Evolutionary conservation across 805 yeast species (phyloP).

Genomic region (Yarrowia divulgata): DNA sequence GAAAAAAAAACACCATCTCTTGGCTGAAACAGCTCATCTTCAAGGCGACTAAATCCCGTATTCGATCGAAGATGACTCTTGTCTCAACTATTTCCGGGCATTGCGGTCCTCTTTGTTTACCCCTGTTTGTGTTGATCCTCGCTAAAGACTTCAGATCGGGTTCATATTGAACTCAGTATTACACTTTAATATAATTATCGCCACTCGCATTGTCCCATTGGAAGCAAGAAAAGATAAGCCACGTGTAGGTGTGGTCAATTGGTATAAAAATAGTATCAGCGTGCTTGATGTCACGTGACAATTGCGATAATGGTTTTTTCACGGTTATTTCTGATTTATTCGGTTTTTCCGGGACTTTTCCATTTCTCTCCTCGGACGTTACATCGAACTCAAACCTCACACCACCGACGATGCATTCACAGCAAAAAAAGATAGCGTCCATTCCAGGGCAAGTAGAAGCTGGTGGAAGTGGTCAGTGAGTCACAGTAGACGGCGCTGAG

Average conservation of each 20-base stretch:
- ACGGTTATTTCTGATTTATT: not conserved
- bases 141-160: not conserved
- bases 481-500: not conserved
- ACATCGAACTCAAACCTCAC: not conserved
- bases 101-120: not conserved
- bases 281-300: too few species aligned
- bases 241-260: not conserved
- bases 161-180: not conserved
- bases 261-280: too few species aligned
- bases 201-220: conserved; percentile 1
- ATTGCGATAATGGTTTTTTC: not conserved
- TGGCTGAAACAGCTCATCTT: too few species aligned
- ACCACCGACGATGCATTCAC: conserved; percentile 7
- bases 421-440: conserved; percentile 21
- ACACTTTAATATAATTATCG: conserved; percentile 4
- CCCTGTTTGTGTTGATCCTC: not conserved
- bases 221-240: conserved; percentile 11
- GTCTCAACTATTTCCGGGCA: too few species aligned
- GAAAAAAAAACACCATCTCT: too few species aligned
- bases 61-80: too few species aligned
- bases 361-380: not conserved
- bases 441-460: conserved; percentile 5
- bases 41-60: too few species aligned
- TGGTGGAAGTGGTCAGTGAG: not conserved
- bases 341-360: not conserved